Conservation (phyloP, 163 green algal species). For the Chlamydomonas reinhardtii region DNA sequence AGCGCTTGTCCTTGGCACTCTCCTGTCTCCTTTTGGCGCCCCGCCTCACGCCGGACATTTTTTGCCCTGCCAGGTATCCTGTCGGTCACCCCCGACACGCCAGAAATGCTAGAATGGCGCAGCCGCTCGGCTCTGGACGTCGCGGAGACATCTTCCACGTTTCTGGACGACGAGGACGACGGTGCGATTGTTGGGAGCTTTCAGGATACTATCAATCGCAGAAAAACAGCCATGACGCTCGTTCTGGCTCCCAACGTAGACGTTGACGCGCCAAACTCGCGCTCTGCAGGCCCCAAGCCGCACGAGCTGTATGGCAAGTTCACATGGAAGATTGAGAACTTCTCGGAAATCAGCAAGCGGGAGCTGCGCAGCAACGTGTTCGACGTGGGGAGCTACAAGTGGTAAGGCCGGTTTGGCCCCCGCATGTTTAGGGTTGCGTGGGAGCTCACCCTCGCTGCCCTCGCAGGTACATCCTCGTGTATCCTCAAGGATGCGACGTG, state of each 20-base stretch:
- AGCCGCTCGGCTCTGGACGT: conserved; percentile 74
- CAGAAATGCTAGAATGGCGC: conserved; percentile 79
- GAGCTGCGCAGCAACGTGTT: conserved; percentile 96
- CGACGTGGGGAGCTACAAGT: conserved; percentile 95
- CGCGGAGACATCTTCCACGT: conserved; percentile 76
- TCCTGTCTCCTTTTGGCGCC: background rate
- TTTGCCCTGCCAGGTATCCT: conserved; percentile 75
- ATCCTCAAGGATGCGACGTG: conserved; percentile 98
- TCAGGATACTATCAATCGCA: background rate
- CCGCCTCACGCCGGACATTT: background rate
- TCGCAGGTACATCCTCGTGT: conserved; percentile 97
- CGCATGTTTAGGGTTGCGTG: conserved; percentile 29
- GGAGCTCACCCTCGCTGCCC: background rate
- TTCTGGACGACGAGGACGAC: conserved; percentile 85
- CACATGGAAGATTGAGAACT: conserved; percentile 98
- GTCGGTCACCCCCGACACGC: conserved; percentile 83
- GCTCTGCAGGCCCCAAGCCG: conserved; percentile 70
- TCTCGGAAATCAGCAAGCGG: conserved; percentile 93
- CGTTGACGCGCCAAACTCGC: background rate
- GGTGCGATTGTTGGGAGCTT: conserved; percentile 43
- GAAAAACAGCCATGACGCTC: background rate
- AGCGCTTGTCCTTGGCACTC: background rate
- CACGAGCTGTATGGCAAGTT: conserved; percentile 96
- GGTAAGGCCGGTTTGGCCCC: conserved; percentile 66
- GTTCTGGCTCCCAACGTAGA: background rate